Base-by-base conservation (phyloP, 257 asterid genomes). In the Gynochthodes officinalis region DNA sequence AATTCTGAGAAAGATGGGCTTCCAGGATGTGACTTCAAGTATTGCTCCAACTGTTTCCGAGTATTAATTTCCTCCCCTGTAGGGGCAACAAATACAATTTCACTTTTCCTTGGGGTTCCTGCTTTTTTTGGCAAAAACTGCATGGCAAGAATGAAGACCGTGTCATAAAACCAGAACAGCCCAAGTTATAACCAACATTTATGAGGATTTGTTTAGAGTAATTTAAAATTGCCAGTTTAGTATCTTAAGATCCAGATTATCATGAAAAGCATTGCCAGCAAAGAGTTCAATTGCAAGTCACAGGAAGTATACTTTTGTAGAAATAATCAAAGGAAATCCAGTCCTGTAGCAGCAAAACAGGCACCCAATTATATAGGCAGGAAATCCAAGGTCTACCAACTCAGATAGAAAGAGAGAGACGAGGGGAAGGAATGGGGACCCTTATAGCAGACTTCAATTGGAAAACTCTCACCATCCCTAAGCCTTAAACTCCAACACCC, bases 41-140 rank as follows among this genome's bases (percentile, higher is more conserved):
- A 95, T 76, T 84, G 90, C 77, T 86, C 92, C 84, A 94, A 81
- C 75, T 87, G 96, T 73, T 74, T 91, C 63, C 90, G 86, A 82
- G 57, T 84, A 79, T 75, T 82, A 23, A 94, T 77, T 82, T 91
- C 96, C 86, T 93, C 98, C 2, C 98, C 97, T 0, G 90, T 88
- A 14, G 98, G 98, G 14, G 97, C 83, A 59, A 94, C 75, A 70
- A 91, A 91, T 33, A 88, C 61, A 50, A 94, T 83, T 88, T 87
- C 96, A n/a, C 65, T 90, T 81, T 89, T 93, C 80, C 74, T 84
- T 0, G 96, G 90, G 0, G 89, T 85, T 32, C 98, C 93, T 33
- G 79, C 87, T 49, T 83, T 81, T 68, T 85, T 89, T 3, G 92
- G 96, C 12, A 78, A 68, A 74, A 78, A 88, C 99, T 95, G 92